phyloP scores from a whole-genome alignment of 495 filamentous ascomycete species.

The Extremus antarcticus region DNA sequence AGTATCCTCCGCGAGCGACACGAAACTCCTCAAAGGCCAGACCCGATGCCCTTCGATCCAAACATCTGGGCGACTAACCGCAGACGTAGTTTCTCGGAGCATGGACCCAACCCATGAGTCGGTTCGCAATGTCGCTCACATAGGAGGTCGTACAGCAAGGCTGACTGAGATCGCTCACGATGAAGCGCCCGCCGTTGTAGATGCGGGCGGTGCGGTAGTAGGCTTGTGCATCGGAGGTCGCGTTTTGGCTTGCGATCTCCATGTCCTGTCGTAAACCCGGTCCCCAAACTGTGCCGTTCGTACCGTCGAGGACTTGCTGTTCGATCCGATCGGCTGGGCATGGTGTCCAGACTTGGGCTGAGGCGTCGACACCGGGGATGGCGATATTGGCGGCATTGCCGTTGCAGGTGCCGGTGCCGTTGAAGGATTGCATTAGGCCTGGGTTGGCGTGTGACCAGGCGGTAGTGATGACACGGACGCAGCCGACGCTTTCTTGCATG shows the following conservation, averaged over 20 bases:
- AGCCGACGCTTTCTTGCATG: conserved; percentile 19
- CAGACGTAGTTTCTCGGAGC: neutral
- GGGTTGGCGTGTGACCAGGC: conserved; percentile 40
- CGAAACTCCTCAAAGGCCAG: neutral
- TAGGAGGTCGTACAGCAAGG: conserved; percentile 15
- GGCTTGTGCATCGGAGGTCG: conserved; percentile 4
- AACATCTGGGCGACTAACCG: neutral
- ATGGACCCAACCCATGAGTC: conserved; percentile 19
- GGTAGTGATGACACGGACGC: conserved; percentile 35
- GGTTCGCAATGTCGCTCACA: conserved; percentile 18
- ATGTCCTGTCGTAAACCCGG: conserved; percentile 17
- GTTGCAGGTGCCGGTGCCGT: conserved; percentile 8
- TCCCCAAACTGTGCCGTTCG: conserved; percentile 12
- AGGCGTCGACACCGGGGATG: neutral
- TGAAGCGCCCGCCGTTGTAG: conserved; percentile 15
- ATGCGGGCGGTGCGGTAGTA: conserved; percentile 14
- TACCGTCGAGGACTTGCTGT: conserved; percentile 18
- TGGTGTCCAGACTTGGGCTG: neutral
- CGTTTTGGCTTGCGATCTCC: conserved; percentile 4
- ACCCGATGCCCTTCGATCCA: neutral
- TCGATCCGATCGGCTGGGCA: conserved; percentile 8
- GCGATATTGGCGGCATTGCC: neutral
- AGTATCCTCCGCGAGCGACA: neutral
- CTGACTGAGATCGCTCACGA: conserved; percentile 8
- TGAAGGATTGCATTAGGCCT: conserved; percentile 42